Base-by-base conservation (phyloP, 2,329 filamentous ascomycete species). In the Penicillium sp. region DNA sequence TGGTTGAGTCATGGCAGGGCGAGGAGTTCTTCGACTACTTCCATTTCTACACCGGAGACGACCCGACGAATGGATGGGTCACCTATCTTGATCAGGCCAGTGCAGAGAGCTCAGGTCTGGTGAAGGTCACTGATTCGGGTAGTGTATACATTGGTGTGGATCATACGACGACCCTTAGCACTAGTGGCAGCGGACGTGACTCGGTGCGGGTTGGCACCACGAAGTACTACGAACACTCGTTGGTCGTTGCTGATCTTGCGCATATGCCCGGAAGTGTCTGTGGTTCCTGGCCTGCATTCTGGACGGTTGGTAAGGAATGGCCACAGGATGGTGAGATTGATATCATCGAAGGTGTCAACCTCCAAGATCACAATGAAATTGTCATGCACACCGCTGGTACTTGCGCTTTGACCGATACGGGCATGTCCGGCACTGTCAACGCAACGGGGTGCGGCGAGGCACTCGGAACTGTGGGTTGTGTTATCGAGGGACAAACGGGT, bases 281-380 rank as follows among this genome's bases (percentile, higher is more conserved):
- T 56, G 81, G 78, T 47, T 79, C 75, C 29, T 83, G 81, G 81
- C 80, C 81, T 2, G 79, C 79, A 8, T 80, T 79, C 57, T 80
- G 78, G 78, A 72, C 76, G 6, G 68, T 77, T 0, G 76, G 77
- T 19, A 61, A 63, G 21, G 62, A 71, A 35, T 80, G 78, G 78
- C 77, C 77, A 1, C 49, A 64, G 1, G 70, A 73, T 35, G 78
- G 78, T 14, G 78, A 80, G 70, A 80, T 83, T 45, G 81, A 83
- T 64, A 77, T 83, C 48, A 79, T 82, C 60, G 81, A 83, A 62
- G 79, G 77, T 7, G 79, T 83, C 57, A 82, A 83, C 61, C 58
- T 72, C 47, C 71, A 78, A 54, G 63, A 72, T 24, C 70, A 66
- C 49, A 78, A 77, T 53, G 67, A 75, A 41, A 81, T 82, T 63